Evolutionary conservation across 495 filamentous ascomycete species (phyloP).

Genomic region (Aspergillus baeticus): DNA sequence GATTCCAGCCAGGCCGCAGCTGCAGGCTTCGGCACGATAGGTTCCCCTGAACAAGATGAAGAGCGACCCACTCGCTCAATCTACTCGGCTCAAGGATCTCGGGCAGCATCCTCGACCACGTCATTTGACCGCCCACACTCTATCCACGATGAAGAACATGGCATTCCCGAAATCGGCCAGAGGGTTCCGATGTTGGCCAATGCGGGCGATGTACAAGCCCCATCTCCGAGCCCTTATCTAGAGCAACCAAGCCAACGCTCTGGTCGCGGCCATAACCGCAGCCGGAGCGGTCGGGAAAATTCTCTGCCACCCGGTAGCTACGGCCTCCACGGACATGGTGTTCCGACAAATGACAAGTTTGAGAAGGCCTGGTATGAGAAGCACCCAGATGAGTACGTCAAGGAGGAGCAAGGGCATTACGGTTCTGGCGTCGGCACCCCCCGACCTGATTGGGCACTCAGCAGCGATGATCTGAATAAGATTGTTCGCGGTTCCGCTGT

Average conservation of each 20-base stretch:
- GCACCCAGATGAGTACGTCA: conserved; percentile 73
- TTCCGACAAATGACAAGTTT: conserved; percentile 64
- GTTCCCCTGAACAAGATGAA: conserved; percentile 56
- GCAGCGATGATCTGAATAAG: conserved; percentile 87
- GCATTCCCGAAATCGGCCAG: conserved; percentile 86
- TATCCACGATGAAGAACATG: conserved; percentile 68
- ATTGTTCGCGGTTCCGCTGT: conserved; percentile 73
- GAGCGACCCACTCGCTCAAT: conserved; percentile 52
- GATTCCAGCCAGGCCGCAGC: conserved; percentile 81
- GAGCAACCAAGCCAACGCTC: conserved; percentile 50
- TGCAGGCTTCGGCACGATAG: conserved; percentile 71
- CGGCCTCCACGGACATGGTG: conserved; percentile 82
- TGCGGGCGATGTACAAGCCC: conserved; percentile 95
- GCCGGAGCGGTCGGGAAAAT: conserved; percentile 56
- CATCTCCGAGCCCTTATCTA: conserved; percentile 71
- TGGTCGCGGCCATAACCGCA: conserved; percentile 68
- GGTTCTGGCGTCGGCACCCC: conserved; percentile 62
- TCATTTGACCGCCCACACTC: conserved; percentile 50
- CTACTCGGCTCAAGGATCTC: conserved; percentile 44
- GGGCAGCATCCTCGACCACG: conserved; percentile 52
- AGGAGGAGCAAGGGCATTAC: conserved; percentile 71
- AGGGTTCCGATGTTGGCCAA: conserved; percentile 92
- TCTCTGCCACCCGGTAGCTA: conserved; percentile 75
- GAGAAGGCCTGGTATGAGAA: conserved; percentile 88
- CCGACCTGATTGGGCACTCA: conserved; percentile 80